Evolutionary conservation across 257 asterid genomes (phyloP).

Genomic region (Scutellaria barbata): DNA sequence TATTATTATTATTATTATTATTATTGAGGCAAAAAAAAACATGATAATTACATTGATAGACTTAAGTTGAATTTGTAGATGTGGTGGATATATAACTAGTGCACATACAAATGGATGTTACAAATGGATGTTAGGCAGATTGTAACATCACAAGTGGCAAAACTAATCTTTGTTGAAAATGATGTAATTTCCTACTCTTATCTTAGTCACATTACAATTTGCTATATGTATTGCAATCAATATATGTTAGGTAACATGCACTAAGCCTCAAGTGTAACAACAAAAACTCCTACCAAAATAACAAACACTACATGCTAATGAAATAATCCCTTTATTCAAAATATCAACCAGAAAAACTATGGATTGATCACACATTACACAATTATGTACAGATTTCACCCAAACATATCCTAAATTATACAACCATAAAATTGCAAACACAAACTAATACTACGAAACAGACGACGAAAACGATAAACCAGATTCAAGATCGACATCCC

Average conservation of each 20-base stretch:
- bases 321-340: neutral
- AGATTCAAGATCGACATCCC: constrained; percentile 52
- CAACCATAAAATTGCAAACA: neutral
- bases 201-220: neutral
- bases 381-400: constrained; percentile 11
- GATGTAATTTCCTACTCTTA: neutral
- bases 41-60: no score
- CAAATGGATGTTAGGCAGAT: constrained; percentile 12
- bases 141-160: constrained; percentile 6
- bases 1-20: no score
- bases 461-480: constrained; percentile 43
- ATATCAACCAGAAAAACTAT: neutral
- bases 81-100: neutral
- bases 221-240: neutral
- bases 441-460: constrained; percentile 8
- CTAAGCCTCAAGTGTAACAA: constrained; percentile 17
- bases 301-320: neutral
- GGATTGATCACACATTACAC: neutral
- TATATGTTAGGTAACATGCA: constrained; percentile 6
- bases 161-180: constrained; percentile 19
- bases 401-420: neutral
- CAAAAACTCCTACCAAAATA: neutral
- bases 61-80: neutral
- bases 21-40: no score
- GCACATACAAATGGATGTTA: neutral